Base-by-base conservation (phyloP, 1,139 yeast genomes). In the Debaryomyces subglobosus region DNA sequence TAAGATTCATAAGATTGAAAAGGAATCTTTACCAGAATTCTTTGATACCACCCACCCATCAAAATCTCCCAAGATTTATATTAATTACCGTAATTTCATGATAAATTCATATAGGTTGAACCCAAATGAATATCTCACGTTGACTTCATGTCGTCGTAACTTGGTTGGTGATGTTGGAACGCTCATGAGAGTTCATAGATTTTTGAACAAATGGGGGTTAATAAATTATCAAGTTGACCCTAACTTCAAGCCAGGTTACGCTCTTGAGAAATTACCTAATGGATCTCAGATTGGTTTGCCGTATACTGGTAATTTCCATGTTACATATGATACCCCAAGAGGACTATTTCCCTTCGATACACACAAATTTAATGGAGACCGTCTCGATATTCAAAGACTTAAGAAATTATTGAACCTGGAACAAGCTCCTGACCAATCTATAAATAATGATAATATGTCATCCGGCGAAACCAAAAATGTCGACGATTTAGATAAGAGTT, bases 81-180 rank as follows among this genome's bases (percentile, higher is more conserved):
- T 83, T 49, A 89, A 87, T 64, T 92, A 91, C 65, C 82, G 99
- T 63, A 94, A 92, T 65, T 94, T 94, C 66, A 90, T 94, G 96
- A 78, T 94, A 44, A 91, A 94, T 67, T 82, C 97, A 5, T 95
- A 94, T 66, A 78, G 99, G 56, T 73, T 94, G 51, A 92, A 94
- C 64, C 99, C 99, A 12, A 85, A 86, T 60, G 99, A 94, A 67
- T 92, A 89, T 62, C 77, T 94, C 45, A 90, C 97, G 0, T 87
- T 91, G 48, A 94, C 99, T 0, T 95, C 98, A 0, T 89, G 96
- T 51, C 85, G 99, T 61, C 84, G 99, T 61, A 94, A 92, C 62
- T 78, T 95, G 53, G 95, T 91, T 20, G 99, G 99, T 37, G 99
- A 95, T 72, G 98, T 92, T 9, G 96, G 97, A 16, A 86, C 97